A percentile compares a stretch with the other conserved stretches of the same genome.
phyloP scores from a whole-genome alignment of 2,329 filamentous ascomycete genomes.

The Aureobasidium mangrovei region DNA sequence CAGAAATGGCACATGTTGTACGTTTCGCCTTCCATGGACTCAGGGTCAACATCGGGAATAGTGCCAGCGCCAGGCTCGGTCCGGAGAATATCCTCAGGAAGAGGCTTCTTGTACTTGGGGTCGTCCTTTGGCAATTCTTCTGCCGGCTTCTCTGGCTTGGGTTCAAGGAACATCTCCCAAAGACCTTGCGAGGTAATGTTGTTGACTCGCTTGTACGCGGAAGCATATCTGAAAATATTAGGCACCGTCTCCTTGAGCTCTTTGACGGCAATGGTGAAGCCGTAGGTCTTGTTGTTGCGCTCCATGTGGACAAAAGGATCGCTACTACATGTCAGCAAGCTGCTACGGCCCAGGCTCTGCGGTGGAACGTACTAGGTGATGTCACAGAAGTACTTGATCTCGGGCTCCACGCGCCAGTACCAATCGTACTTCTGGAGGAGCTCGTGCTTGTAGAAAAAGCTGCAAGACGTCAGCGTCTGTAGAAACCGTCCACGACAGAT shows the following conservation, averaged over 20 bases:
- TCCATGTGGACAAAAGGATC: conserved; percentile 97
- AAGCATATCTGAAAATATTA: conserved; percentile 98
- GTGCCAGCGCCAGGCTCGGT: conserved; percentile 62
- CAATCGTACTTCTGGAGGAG: conserved; percentile 94
- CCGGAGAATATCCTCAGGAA: conserved; percentile 74
- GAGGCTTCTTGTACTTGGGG: conserved; percentile 54
- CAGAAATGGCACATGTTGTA: conserved; percentile 99
- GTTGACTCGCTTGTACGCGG: conserved; percentile 88
- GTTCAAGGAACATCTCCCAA: conserved; percentile 98
- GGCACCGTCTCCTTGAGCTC: conserved; percentile 95
- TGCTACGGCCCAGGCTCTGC: not conserved
- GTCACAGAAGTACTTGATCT: conserved; percentile 99
- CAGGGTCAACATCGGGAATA: conserved; percentile 74
- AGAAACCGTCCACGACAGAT: not conserved
- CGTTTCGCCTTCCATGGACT: conserved; percentile 91
- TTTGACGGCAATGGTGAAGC: conserved; percentile 97
- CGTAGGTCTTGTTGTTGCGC: conserved; percentile 91
- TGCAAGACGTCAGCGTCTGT: conserved; percentile 23
- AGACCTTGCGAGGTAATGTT: conserved; percentile 84
- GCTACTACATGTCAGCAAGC: conserved; percentile 40
- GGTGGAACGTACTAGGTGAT: conserved; percentile 74
- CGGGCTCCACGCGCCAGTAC: conserved; percentile 98
- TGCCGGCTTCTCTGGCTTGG: conserved; percentile 52
- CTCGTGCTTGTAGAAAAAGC: conserved; percentile 96
- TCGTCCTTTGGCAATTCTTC: conserved; percentile 42